phyloP scores from a whole-genome alignment of 805 yeast genomes.

The Wickerhamomyces ciferrii region DNA sequence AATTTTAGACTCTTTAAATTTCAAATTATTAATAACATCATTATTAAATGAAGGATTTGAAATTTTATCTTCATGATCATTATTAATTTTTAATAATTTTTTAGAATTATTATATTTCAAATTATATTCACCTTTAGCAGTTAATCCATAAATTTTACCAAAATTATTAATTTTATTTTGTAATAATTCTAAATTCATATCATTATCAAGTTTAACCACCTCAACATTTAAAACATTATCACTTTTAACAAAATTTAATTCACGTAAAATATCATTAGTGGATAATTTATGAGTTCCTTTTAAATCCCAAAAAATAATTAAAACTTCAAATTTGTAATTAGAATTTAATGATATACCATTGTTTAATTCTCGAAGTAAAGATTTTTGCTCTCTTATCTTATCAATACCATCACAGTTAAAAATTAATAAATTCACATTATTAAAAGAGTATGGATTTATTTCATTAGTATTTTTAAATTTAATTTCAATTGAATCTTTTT shows the following conservation, averaged over 20 bases:
- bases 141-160: slow-evolving; percentile 18
- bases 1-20: neutral
- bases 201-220: slow-evolving; percentile 23
- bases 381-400: slow-evolving; percentile 25
- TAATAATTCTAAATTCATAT: slow-evolving; percentile 17
- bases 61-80: neutral
- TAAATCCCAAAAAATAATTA: slow-evolving; percentile 36
- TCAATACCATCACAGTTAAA: slow-evolving; percentile 32
- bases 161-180: slow-evolving; percentile 19
- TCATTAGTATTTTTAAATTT: slow-evolving; percentile 19
- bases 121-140: slow-evolving; percentile 29
- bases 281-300: slow-evolving; percentile 22
- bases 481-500: slow-evolving; percentile 7
- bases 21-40: neutral
- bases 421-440: slow-evolving; percentile 26
- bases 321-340: slow-evolving; percentile 26
- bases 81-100: neutral
- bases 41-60: too few relatives aligned
- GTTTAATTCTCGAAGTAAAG: slow-evolving; percentile 24
- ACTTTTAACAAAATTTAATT: slow-evolving; percentile 19
- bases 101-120: slow-evolving; percentile 2
- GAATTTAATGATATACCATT: slow-evolving; percentile 29
- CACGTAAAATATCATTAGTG: slow-evolving; percentile 23
- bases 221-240: slow-evolving; percentile 24
- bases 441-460: slow-evolving; percentile 20